These are phyloP conservation scores for Tilletia caries DNA, from an alignment of 1,284 basidiomycete species.

Conservation along the genomic window DNA sequence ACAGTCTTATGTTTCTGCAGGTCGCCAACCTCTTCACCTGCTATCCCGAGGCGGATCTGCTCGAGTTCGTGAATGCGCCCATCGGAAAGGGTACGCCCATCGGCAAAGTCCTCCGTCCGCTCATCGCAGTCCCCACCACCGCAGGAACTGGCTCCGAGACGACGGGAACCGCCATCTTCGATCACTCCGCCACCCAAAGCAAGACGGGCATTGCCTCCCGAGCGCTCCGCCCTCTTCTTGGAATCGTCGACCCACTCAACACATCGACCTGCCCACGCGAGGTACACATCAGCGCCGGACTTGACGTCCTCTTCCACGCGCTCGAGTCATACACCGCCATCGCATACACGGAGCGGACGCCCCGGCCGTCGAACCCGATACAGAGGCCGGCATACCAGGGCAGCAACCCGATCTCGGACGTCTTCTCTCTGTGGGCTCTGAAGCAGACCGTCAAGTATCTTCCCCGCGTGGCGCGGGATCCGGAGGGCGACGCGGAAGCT, in stretches of 20 bases:
- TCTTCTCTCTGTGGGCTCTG: slow-evolving; percentile 92
- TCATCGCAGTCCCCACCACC: slow-evolving; percentile 92
- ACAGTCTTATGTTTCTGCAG: background rate
- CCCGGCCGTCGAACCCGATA: slow-evolving; percentile 83
- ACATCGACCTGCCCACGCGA: slow-evolving; percentile 69
- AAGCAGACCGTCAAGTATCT: slow-evolving; percentile 85
- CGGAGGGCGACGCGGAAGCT: slow-evolving; percentile 68
- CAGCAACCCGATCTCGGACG: slow-evolving; percentile 88
- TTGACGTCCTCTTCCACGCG: slow-evolving; percentile 88
- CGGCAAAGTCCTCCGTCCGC: slow-evolving; percentile 69
- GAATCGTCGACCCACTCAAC: slow-evolving; percentile 79
- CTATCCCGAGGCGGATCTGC: slow-evolving; percentile 82
- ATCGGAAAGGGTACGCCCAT: slow-evolving; percentile 88
- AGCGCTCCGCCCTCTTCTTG: slow-evolving; percentile 82
- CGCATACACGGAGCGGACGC: slow-evolving; percentile 80
- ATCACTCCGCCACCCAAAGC: slow-evolving; percentile 69
- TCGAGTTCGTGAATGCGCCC: slow-evolving; percentile 93
- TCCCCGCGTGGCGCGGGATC: slow-evolving; percentile 78
- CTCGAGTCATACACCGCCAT: slow-evolving; percentile 89
- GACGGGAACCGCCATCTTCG: slow-evolving; percentile 93
- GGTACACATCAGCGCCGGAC: slow-evolving; percentile 83
- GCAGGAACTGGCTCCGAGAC: slow-evolving; percentile 85
- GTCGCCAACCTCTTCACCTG: slow-evolving; percentile 71
- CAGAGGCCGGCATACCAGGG: slow-evolving; percentile 88
- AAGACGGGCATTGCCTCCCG: slow-evolving; percentile 94